Evolutionary conservation across 108 stramenopile species (phyloP), one percentile per base, ranked within the genome.

Genomic region (Cyclotella atomus): DNA sequence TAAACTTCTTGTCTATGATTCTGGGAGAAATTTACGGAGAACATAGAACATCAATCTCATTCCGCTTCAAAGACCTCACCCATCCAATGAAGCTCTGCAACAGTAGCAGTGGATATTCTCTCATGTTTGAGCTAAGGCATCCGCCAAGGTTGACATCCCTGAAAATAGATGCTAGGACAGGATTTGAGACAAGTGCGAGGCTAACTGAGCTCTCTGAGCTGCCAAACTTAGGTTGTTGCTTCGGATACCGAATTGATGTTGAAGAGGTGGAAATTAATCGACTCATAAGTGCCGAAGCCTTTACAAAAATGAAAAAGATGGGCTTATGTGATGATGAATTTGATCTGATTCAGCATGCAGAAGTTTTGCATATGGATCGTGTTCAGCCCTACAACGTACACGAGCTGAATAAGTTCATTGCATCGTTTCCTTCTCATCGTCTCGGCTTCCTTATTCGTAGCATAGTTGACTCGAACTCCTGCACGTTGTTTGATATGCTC

Each of bases 401-500:
- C 32, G 29, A 57, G 10, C 9, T 6, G 29, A 30, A 57, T 2
- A 12, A 30, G 0, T 17, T 32, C 30, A 32, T 57, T 29, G 56
- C 56, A n/a, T n/a, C 10, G 12, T 30, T 57, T 29, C 28, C 15
- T 57, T 32, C 29, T 28, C 47, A 54, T 27, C 32, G 24, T 15
- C 7, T 67, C 19, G 6, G 23, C 66, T 32, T 69, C 56, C 59
- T 27, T 19, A 23, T 60, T 53, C 38, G 54, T 21, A 54, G 57
- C 23, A 46, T 41, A 8, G 12, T 49, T n/a, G 53, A 36, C 21
- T 15, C 19, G 41, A 46, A 35, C 54, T 76, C 67, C 1, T 45
- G 45, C 24, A 12, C 50, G 3, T 61, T 35, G 68, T 59, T 75
- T 33, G 41, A 62, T 17, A 32, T 35, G 32, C 10, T 75, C 10